A percentile compares a stretch with the other conserved stretches of the same genome.
phyloP scores from a whole-genome alignment of 2,329 filamentous ascomycete species.

The Lithohypha guttulata region DNA sequence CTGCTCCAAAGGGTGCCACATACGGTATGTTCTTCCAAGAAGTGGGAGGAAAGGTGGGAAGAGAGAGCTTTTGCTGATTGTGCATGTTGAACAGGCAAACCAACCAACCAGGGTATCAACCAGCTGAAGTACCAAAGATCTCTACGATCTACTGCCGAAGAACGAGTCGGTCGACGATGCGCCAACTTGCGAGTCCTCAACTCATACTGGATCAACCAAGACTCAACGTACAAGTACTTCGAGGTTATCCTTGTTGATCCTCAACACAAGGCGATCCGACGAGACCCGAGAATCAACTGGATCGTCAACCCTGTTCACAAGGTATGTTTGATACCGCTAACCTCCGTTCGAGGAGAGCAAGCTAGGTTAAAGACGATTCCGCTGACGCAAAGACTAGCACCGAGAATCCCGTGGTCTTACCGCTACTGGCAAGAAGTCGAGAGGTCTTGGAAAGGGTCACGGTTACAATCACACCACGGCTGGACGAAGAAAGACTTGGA shows the following conservation, averaged over 20 bases:
- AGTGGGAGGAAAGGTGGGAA: too few relatives aligned
- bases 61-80: too few relatives aligned
- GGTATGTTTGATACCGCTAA: constrained; percentile 27
- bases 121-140: constrained; percentile 99
- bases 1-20: constrained; percentile 93
- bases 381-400: constrained; percentile 47
- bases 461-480: constrained; percentile 97
- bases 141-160: constrained; percentile 93
- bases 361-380: constrained; percentile 1
- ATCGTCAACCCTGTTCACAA: constrained; percentile 99
- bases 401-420: constrained; percentile 96
- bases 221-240: constrained; percentile 99
- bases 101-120: constrained; percentile 99
- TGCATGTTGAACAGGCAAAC: constrained; percentile 68
- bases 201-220: constrained; percentile 99
- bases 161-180: constrained; percentile 98
- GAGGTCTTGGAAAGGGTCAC: constrained; percentile 98
- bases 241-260: constrained; percentile 99
- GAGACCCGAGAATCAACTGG: constrained; percentile 99
- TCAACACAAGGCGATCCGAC: constrained; percentile 99
- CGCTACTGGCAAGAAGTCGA: constrained; percentile 97
- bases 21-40: constrained; percentile 87
- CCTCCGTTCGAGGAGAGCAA: background rate
- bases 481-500: constrained; percentile 99
- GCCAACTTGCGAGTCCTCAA: constrained; percentile 98